Conservation (phyloP, 495 filamentous ascomycete genomes). For the Hypoxylon intermedium region DNA sequence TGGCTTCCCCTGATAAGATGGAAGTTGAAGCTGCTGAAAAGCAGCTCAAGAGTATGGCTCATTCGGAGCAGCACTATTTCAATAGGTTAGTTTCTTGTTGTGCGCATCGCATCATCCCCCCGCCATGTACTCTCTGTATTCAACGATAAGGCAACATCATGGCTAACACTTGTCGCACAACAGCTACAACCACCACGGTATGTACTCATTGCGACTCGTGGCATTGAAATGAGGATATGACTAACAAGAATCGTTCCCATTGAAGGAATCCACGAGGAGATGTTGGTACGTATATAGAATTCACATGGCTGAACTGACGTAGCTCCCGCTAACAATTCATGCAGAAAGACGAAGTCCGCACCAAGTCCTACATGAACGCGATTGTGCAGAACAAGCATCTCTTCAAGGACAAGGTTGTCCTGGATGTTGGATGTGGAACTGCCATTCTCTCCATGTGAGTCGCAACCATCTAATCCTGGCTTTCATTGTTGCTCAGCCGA, state of each 20-base stretch:
- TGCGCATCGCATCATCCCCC: conserved; percentile 20
- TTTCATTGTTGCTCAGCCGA: not conserved
- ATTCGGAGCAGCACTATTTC: conserved; percentile 96
- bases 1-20: conserved; percentile 49
- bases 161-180: conserved; percentile 43
- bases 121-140: conserved; percentile 11
- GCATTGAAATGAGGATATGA: conserved; percentile 11
- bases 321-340: conserved; percentile 13
- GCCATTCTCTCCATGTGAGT: conserved; percentile 85
- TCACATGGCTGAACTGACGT: conserved; percentile 7
- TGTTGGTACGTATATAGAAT: conserved; percentile 75
- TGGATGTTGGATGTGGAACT: conserved; percentile 93
- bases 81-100: conserved; percentile 72
- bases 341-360: conserved; percentile 98
- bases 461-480: not conserved
- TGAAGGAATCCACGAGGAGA: conserved; percentile 94
- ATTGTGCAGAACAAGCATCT: conserved; percentile 94
- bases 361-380: conserved; percentile 91
- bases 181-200: conserved; percentile 97
- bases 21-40: conserved; percentile 59
- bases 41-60: conserved; percentile 70
- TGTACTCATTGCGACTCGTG: conserved; percentile 38
- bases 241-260: conserved; percentile 42
- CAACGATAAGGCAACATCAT: conserved; percentile 20
- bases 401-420: conserved; percentile 87